Evolutionary conservation across 2,329 filamentous ascomycete species (phyloP).

Genomic region (Fusarium nisikadoi): DNA sequence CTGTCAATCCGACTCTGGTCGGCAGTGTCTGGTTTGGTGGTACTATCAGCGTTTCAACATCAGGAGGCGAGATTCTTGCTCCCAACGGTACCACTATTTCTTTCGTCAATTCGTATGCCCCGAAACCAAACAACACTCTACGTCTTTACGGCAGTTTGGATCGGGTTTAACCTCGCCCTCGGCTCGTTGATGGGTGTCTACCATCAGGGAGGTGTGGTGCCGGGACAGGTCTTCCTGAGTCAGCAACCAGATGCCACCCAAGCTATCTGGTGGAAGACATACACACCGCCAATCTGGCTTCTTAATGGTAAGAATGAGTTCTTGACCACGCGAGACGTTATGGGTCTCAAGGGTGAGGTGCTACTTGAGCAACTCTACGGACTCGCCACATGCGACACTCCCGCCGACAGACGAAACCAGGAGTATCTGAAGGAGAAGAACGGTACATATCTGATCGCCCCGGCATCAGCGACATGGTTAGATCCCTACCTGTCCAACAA

Average conservation of each 20-base stretch:
- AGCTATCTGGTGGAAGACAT: slow-evolving; percentile 88
- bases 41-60: slow-evolving; percentile 80
- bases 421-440: slow-evolving; percentile 70
- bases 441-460: slow-evolving; percentile 77
- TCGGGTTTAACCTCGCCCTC: slow-evolving; percentile 74
- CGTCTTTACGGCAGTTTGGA: slow-evolving; percentile 71
- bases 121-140: slow-evolving; percentile 60
- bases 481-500: slow-evolving; percentile 71
- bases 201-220: slow-evolving; percentile 82
- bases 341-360: slow-evolving; percentile 72
- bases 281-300: slow-evolving; percentile 83
- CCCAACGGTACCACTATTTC: slow-evolving; percentile 78
- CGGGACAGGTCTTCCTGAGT: slow-evolving; percentile 79
- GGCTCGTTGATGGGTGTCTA: slow-evolving; percentile 82
- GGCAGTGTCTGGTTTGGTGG: slow-evolving; percentile 75
- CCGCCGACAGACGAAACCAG: slow-evolving; percentile 63
- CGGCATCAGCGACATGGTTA: slow-evolving; percentile 76
- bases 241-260: slow-evolving; percentile 74
- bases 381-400: slow-evolving; percentile 71
- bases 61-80: slow-evolving; percentile 84
- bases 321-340: slow-evolving; percentile 76
- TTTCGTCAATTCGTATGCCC: slow-evolving; percentile 77
- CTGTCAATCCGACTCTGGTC: slow-evolving; percentile 73
- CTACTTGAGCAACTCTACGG: slow-evolving; percentile 69
- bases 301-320: slow-evolving; percentile 79